Conservation (phyloP, 192 early-diverging fungal genomes). For the Coemansia sp. region DNA sequence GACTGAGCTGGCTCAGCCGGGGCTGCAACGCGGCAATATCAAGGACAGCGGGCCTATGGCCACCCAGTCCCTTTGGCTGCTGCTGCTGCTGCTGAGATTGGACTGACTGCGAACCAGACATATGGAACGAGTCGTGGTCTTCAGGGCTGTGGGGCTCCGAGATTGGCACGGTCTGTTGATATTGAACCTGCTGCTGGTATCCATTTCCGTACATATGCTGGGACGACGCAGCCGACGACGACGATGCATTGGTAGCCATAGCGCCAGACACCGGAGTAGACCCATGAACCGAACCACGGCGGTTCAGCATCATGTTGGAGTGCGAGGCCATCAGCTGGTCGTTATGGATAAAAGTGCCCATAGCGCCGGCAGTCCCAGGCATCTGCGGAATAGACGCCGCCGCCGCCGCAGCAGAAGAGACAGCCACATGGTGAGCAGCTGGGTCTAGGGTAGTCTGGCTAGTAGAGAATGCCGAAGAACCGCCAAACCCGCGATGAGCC, state of each 20-base stretch:
- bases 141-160: conserved; percentile 54
- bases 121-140: conserved; percentile 31
- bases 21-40: conserved; percentile 51
- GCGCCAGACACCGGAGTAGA: conserved; percentile 31
- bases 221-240: background rate
- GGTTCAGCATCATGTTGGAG: conserved; percentile 29
- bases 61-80: conserved; percentile 35
- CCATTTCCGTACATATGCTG: background rate
- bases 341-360: conserved; percentile 41
- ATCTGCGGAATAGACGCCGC: conserved; percentile 24
- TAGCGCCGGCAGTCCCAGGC: conserved; percentile 37
- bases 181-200: conserved; percentile 1
- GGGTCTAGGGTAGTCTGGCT: conserved; percentile 11
- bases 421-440: background rate
- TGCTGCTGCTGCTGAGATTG: conserved; percentile 26
- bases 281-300: conserved; percentile 53
- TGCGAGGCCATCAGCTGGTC: conserved; percentile 26
- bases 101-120: conserved; percentile 39
- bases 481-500: conserved; percentile 30
- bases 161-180: conserved; percentile 27
- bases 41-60: conserved; percentile 48
- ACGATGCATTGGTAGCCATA: background rate
- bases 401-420: conserved; percentile 24
- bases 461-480: conserved; percentile 43
- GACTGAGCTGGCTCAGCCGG: conserved; percentile 44